A percentile compares a stretch with the other conserved stretches of the same genome.
Evolutionary conservation across 129 eudicot species (phyloP).

Genomic region (Helianthus tuberosus): DNA sequence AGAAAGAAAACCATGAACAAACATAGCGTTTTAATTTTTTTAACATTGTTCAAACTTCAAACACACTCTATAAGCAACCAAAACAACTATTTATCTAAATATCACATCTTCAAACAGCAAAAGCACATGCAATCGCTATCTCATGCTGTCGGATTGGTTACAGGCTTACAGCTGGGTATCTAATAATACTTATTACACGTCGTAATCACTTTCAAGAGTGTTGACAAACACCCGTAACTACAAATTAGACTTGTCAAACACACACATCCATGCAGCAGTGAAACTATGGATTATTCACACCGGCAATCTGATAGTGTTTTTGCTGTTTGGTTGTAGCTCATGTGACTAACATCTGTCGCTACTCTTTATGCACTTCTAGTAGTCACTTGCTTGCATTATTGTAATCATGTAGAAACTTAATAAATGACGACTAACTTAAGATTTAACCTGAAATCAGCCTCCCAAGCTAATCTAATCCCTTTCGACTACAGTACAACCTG

Average conservation of each 20-base stretch:
- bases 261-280: background rate
- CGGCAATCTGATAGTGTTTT: background rate
- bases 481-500: too few species aligned
- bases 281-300: background rate
- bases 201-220: background rate
- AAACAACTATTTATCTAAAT: background rate
- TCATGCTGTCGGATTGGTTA: background rate
- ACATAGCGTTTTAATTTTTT: background rate
- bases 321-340: background rate
- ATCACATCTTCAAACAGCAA: background rate
- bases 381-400: background rate
- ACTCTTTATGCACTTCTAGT: background rate
- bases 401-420: background rate
- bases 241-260: background rate
- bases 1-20: constrained; percentile 18
- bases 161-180: background rate
- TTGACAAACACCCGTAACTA: background rate
- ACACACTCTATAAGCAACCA: background rate
- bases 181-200: background rate
- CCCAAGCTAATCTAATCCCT: too few species aligned
- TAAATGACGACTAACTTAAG: background rate
- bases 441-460: constrained; percentile 4
- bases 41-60: background rate
- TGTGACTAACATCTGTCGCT: background rate
- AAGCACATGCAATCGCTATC: constrained; percentile 1